Evolutionary conservation across 805 yeast species (phyloP).

Genomic region (Millerozyma miso): DNA sequence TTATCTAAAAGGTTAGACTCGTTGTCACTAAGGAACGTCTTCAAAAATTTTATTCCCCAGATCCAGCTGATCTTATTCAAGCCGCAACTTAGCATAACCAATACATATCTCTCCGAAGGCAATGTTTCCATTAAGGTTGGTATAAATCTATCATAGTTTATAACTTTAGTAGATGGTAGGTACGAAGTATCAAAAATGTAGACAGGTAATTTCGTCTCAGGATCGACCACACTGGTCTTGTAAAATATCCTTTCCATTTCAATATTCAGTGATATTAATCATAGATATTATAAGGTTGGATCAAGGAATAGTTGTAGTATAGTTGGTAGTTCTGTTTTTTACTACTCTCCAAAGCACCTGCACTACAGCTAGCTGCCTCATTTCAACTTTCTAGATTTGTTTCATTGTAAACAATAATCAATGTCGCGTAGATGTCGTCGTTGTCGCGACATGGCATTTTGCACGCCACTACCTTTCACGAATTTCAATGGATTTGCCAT

Average conservation of each 20-base stretch:
- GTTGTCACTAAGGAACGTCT: conserved; percentile 47
- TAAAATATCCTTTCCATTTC: conserved; percentile 47
- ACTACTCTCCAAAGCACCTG: too few species aligned
- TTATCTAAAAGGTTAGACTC: conserved; percentile 43
- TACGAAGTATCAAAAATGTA: conserved; percentile 81
- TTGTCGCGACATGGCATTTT: neutral
- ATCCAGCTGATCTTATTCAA: conserved; percentile 64
- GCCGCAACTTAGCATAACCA: conserved; percentile 81
- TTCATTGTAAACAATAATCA: neutral
- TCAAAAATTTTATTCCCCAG: conserved; percentile 57
- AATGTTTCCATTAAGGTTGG: conserved; percentile 51
- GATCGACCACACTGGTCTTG: conserved; percentile 60
- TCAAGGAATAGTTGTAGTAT: too few species aligned
- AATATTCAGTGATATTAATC: neutral
- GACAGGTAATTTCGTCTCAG: conserved; percentile 62
- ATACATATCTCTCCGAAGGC: conserved; percentile 60
- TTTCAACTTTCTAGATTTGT: neutral
- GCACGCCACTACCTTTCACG: neutral
- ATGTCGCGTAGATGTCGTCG: neutral
- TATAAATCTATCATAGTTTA: conserved; percentile 48
- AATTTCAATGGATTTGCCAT: conserved; percentile 1
- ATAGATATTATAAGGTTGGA: too few species aligned
- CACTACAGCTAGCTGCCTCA: neutral
- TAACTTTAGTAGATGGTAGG: conserved; percentile 56
- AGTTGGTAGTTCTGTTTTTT: too few species aligned